phyloP scores from a whole-genome alignment of 2,329 filamentous ascomycete species.

The Hyphodiscus sp. region DNA sequence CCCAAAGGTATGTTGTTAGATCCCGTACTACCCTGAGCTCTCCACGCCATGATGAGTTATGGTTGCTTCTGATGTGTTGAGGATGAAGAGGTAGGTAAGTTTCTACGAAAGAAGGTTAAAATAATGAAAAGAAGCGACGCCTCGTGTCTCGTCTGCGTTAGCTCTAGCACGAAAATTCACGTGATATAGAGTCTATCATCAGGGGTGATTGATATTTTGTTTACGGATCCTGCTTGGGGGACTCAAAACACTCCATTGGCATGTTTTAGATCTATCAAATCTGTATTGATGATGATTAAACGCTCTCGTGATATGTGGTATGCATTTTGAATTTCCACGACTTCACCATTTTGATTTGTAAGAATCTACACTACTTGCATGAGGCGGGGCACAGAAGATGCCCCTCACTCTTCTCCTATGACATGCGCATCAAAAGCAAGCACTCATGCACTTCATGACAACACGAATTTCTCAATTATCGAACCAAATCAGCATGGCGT shows the following conservation, averaged over 20 bases:
- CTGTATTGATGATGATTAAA: neutral
- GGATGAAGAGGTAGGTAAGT: neutral
- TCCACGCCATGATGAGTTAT: slow-evolving; percentile 52
- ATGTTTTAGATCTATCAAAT: too few relatives aligned
- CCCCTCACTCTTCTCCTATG: neutral
- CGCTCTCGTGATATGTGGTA: neutral
- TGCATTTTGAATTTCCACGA: neutral
- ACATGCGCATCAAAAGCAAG: neutral
- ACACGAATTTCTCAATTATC: slow-evolving; percentile 17
- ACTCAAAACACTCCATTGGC: too few relatives aligned
- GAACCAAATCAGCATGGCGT: slow-evolving; percentile 35
- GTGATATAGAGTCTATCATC: too few relatives aligned
- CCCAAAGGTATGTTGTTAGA: slow-evolving; percentile 98
- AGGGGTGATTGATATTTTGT: neutral
- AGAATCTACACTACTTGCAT: neutral
- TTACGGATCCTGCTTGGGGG: neutral
- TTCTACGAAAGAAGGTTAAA: neutral
- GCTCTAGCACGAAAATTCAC: too few relatives aligned
- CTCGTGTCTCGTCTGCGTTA: too few relatives aligned
- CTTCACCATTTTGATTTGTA: neutral
- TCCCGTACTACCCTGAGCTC: slow-evolving; percentile 81
- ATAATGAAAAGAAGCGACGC: too few relatives aligned
- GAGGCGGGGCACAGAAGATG: neutral
- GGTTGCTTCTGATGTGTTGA: slow-evolving; percentile 18
- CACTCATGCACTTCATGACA: slow-evolving; percentile 12